Base-by-base conservation (phyloP, 169 alveolate species). In the Plasmodium sp. region DNA sequence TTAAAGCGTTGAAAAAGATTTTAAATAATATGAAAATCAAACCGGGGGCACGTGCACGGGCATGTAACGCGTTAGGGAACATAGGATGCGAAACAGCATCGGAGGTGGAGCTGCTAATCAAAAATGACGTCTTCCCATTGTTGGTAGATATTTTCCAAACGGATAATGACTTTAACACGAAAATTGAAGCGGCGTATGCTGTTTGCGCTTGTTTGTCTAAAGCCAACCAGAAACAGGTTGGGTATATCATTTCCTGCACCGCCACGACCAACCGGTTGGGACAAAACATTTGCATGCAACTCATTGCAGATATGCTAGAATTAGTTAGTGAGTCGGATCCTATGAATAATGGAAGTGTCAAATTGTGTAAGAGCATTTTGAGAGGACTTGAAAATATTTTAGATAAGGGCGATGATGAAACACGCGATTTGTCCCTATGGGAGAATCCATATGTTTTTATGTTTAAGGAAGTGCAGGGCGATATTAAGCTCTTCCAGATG, bases 101-200 rank as follows among this genome's bases (percentile, higher is more conserved):
- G 58, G 98, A 97, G 84, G 97, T 96, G 81, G 98, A 97, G 84
- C 88, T 95, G 54, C 84, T 97, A 81, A 96, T 97, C 45, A 97
- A 96, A 92, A 85, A 96, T 45, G 97, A 96, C 18, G 98, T 97
- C 16, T 93, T 97, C 48, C 98, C 98, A 36, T 67, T 96, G 88
- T 90, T 97, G 77, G 96, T 97, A 62, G 97, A 93, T 58, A 96
- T 96, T 33, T 97, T 96, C 72, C 97, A 95, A 83, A 93, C 95
- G 67, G 97, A 96, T 56, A 94, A 95, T 41, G 98, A 97, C 93
- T 96, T 95, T 85, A 97, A 95, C 94, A 95, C 97, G 22, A 97
- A 96, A 95, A 94, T 97, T 33, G 98, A 97, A 90, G 97, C 98
- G 36, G 98, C 98, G 45, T 97, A 97, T 94, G 98, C 98, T 36